Base-by-base conservation (phyloP, 805 yeast genomes). In the Saccharomyces eubayanus region DNA sequence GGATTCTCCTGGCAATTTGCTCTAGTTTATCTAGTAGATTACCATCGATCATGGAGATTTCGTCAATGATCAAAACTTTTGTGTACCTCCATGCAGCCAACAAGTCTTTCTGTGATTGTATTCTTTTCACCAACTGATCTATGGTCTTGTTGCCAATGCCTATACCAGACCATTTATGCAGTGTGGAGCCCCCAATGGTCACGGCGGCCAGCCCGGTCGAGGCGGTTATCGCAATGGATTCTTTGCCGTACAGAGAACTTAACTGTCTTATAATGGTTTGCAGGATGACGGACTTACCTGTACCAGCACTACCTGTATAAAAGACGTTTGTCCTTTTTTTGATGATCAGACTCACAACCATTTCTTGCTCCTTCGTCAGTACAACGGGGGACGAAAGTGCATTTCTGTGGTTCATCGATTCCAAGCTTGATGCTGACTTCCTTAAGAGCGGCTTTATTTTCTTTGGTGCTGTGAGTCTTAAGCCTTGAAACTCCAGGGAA, bases 121-220 rank as follows among this genome's bases (percentile, higher is more conserved):
- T 55, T 21, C 51, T 56, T 24, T 53, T 59, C 14, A 59, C 73
- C 46, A 89, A 67, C 14, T 69, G 68, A 0, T 72, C 72, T 0
- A 71, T 77, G 2, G 75, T 61, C 6, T 78, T 88, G 47, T 71
- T 71, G 2, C 94, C 96, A 1, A 90, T 68, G 0, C 98, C 98
- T 52, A 90, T 80, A 0, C 96, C 95, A 0, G 96, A 80, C 72
- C 84, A 89, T 62, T 87, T 77, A 68, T 92, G 96, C 29, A 94
- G 74, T 0, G 99, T 94, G 30, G 79, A 80, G 27, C 99, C 99
- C 2, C 95, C 96, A 61, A 94, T 87, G 62, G 90, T 89, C 46
- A 89, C 85, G 0, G 97, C 99, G 0, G 99, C 99, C 57, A 94
- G 73, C 0, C 99, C 99, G 0, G 99, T 94, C 0, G 97, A 87